Evolutionary conservation across 1,284 basidiomycete genomes (phyloP), one percentile per base, ranked within the genome.

Genomic region (Ustilago loliicola): DNA sequence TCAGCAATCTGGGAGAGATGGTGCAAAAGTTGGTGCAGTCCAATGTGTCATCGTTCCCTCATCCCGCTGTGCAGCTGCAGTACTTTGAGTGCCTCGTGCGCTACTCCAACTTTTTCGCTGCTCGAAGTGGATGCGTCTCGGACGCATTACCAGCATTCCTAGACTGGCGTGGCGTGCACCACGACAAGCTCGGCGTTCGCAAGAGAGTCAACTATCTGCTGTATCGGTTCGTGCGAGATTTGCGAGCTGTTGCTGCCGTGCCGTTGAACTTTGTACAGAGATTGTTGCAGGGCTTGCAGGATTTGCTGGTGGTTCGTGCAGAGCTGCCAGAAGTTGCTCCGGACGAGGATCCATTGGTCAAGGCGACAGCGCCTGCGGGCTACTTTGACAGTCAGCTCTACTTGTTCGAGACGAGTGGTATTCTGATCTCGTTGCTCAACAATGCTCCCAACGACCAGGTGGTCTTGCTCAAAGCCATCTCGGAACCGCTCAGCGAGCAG

Each of bases 71-170:
- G n/a, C 89, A 91, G 15, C 90, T 98, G 87, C 94, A 96, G 84
- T 97, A 93, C 88, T 98, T 98, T 80, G 97, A 99, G 88, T 94
- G 94, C 25, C 90, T 91, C 10, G 91, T 94, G 17, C 91, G 98
- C 63, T 99, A 99, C 86, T 91, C 92, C 45, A 95, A 98, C 85
- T 98, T 98, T 87, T 99, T 98, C 91, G 66, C 72, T 92, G 93
- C 84, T 91, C 94, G 75, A 93, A 92, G 80, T 93, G 98, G 74
- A 89, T 93, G 83, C 92, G 93, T 29, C 15, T 79, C 77, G 15
- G 74, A 76, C 25, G 91, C 94, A 5, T 88, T 99, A 54, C 92
- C 96, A 81, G 93, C 94, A 1, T 95, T 99, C 89, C 90, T 99
- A 30, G 95, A 94, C 51, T 73, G n/a, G 83, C 96, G 96, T 59